Evolutionary conservation across 192 early-diverging fungal genomes (phyloP), one percentile per base, ranked within the genome.

Genomic region (Backusella psychrophila): DNA sequence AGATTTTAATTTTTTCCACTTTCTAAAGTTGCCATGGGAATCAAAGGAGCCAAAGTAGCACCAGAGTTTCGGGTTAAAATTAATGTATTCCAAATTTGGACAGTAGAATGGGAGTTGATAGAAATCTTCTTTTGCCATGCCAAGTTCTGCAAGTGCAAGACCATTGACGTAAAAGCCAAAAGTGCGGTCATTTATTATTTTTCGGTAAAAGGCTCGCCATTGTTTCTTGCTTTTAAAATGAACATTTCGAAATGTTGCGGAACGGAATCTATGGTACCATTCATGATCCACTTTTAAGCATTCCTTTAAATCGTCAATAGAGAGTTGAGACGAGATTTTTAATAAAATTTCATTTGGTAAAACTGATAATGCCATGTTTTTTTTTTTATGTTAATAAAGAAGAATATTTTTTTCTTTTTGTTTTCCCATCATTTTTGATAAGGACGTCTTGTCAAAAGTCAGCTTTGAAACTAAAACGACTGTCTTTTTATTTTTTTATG

Each of bases 291-390:
- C 29, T 23, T 44, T 29, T 29, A 71, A 31, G 29, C 70, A 71
- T 46, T 39, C 29, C 70, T 71, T 71, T 33, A 42, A 41, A 17
- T 71, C 70, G 6, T n/a, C 14, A n/a, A 36, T n/a, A 26, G 35
- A 69, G n/a, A 69, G 34, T 7, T 39, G 68, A n/a, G 15, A 35
- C 19, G 34, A 69, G 19, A 69, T 14, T 69, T 69, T 35, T 39
- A 36, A 69, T 35, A 69, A 23, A 7, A 69, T 69, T 69, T 69
- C 68, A 69, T 69, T 69, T 41, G 68, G 68, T 69, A 69, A 39
- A 69, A 0, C 12, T 26, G 34, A 35, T 14, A 69, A 38, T 23
- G 68, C 8, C 68, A 69, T 69, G 26, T 69, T 21, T 66, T 17
- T 67, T 19, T 67, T 19, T 39, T 67, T 21, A n/a, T 67, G n/a